Evolutionary conservation across 139 green algal species (phyloP), one percentile per base, ranked within the genome.

Genomic region (Volvox reticuliferus): DNA sequence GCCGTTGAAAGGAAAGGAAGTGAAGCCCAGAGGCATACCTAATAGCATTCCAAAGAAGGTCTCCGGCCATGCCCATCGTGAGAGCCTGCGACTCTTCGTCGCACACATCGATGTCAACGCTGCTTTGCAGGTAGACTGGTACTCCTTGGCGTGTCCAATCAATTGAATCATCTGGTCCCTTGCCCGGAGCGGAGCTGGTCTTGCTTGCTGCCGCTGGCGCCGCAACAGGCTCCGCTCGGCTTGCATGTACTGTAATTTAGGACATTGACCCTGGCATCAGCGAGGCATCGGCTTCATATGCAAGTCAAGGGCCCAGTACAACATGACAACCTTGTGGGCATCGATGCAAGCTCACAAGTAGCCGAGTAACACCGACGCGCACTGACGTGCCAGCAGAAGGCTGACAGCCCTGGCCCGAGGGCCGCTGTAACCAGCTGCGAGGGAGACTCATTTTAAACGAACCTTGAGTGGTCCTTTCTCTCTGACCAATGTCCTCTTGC

Each of bases 31-130:
- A 36, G 3, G 1, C 86, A 17, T 55, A 86, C 87, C 87, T 61
- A n/a, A 91, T 91, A 24, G 77, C 76, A 17, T 86, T 85, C 87
- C 87, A 91, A 2, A 91, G 62, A 26, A 91, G 24, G 33, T 91
- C 87, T 6, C 76, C 75, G 19, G 87, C 87, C 61, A 67, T 22
- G 33, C 76, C 87, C 73, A 90, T 62, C 1, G 86, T 84, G 21
- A 90, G 30, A 22, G 86, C 71, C 50, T 84, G 50, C 22, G 86
- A 90, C 73, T 90, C 86, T 0, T 83, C 73, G 32, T 83, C 73
- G 73, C 86, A 90, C 21, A 90, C 55, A 71, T 90, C 55, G 21
- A 90, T 83, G 71, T 90, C 86, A 22, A 83, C 50, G 73, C 30
- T 91, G 76, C 87, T 91, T 32, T 91, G 87, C 32, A 91, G 62